These are phyloP conservation scores for Mangifera indica DNA, from an alignment of 345 rosid species.

Conservation along the genomic window DNA sequence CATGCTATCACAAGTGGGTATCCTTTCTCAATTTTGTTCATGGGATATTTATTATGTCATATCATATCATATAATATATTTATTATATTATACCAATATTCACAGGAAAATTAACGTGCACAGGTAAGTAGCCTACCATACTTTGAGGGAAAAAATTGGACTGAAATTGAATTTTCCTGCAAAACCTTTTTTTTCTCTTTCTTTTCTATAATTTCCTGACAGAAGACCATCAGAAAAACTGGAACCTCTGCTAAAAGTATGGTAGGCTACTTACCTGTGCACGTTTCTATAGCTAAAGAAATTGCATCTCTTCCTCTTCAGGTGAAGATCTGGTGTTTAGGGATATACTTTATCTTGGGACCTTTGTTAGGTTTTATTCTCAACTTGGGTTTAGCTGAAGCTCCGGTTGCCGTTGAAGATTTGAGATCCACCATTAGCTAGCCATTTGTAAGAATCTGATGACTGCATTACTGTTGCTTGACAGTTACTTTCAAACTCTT, in stretches of 20 bases:
- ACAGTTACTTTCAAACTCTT: slow-evolving; percentile 21
- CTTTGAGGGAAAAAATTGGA: too few species aligned
- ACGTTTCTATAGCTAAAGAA: slow-evolving; percentile 33
- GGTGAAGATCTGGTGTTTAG: slow-evolving; percentile 52
- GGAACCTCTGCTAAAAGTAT: slow-evolving; percentile 65
- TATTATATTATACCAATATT: too few species aligned
- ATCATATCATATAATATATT: too few species aligned
- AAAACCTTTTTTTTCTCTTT: slow-evolving; percentile 23
- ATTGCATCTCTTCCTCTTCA: slow-evolving; percentile 14
- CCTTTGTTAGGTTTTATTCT: slow-evolving; percentile 58
- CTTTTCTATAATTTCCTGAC: slow-evolving; percentile 19
- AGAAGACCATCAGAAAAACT: slow-evolving; percentile 66
- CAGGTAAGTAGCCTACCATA: too few species aligned
- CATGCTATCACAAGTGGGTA: too few species aligned
- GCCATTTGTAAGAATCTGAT: slow-evolving; percentile 27
- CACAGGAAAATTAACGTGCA: too few species aligned
- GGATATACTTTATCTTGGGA: slow-evolving; percentile 72
- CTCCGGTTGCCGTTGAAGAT: slow-evolving; percentile 22
- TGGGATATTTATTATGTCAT: too few species aligned
- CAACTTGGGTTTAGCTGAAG: slow-evolving; percentile 37
- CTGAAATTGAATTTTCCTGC: slow-evolving; percentile 24
- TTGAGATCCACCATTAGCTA: slow-evolving; percentile 10
- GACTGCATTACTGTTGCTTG: slow-evolving; percentile 21
- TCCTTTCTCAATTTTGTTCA: too few species aligned
- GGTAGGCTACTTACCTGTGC: slow-evolving; percentile 40